phyloP scores from a whole-genome alignment of 2,329 filamentous ascomycete species.

The Fusarium sp. region DNA sequence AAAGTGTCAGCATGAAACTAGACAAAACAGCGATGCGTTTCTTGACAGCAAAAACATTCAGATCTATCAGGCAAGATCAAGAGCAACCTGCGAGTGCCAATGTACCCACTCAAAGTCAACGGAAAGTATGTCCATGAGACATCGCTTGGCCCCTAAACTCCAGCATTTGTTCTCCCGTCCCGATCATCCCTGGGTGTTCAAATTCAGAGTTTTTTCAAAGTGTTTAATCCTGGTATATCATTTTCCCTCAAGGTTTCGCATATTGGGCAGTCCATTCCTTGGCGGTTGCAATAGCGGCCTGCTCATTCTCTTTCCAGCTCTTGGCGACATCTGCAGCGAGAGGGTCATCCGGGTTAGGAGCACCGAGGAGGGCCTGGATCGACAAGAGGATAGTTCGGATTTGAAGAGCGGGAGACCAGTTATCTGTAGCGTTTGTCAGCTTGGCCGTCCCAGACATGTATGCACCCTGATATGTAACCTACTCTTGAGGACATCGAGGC shows the following conservation, averaged over 20 bases:
- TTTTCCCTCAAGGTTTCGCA: conserved; percentile 62
- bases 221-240: conserved; percentile 6
- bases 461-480: conserved; percentile 44
- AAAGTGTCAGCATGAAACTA: background rate
- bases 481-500: conserved; percentile 97
- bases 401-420: conserved; percentile 98
- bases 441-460: background rate
- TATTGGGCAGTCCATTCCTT: conserved; percentile 91
- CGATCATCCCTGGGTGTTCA: background rate
- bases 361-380: conserved; percentile 94
- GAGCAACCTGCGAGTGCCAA: conserved; percentile 23
- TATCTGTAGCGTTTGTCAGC: conserved; percentile 67
- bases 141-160: conserved; percentile 31
- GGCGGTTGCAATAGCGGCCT: conserved; percentile 89
- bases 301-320: conserved; percentile 96
- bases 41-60: conserved; percentile 14
- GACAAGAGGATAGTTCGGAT: conserved; percentile 98
- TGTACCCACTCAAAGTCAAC: conserved; percentile 25
- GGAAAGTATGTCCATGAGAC: conserved; percentile 18
- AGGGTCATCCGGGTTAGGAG: conserved; percentile 98
- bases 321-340: conserved; percentile 97
- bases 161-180: conserved; percentile 20
- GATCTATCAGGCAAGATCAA: conserved; percentile 30
- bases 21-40: conserved; percentile 12
- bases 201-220: background rate